These are phyloP conservation scores for Gentiana straminea DNA, from an alignment of 257 asterid species.

Conservation along the genomic window DNA sequence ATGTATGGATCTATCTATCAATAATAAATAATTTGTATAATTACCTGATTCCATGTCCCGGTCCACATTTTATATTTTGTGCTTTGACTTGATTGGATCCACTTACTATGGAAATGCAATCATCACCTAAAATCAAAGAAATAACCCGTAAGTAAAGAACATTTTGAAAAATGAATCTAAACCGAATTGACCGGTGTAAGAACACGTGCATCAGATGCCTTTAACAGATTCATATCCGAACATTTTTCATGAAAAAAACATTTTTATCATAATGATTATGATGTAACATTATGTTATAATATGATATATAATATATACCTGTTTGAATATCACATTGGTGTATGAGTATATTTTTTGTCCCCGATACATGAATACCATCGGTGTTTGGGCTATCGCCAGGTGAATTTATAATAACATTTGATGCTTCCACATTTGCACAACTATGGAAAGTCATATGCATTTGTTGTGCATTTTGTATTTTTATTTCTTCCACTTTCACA, in stretches of 20 bases:
- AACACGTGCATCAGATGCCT: too few species aligned
- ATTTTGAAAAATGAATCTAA: too few species aligned
- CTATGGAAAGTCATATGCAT: slow-evolving; percentile 26
- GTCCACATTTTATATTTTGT: too few species aligned
- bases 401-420: slow-evolving; percentile 18
- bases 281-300: too few species aligned
- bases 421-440: slow-evolving; percentile 17
- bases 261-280: too few species aligned
- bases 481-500: slow-evolving; percentile 34
- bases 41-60: too few species aligned
- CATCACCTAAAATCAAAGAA: background rate
- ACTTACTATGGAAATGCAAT: slow-evolving; percentile 29
- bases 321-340: slow-evolving; percentile 17
- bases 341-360: slow-evolving; percentile 18
- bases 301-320: slow-evolving; percentile 10
- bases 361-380: slow-evolving; percentile 32
- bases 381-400: slow-evolving; percentile 29
- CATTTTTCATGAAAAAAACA: too few species aligned
- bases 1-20: too few species aligned
- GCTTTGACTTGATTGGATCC: slow-evolving; percentile 42
- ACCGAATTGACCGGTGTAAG: too few species aligned
- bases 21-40: too few species aligned
- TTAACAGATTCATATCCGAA: too few species aligned
- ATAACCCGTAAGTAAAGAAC: too few species aligned
- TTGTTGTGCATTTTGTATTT: slow-evolving; percentile 61